phyloP scores from a whole-genome alignment of 2,329 filamentous ascomycete species.

The Diplodia intermedia region DNA sequence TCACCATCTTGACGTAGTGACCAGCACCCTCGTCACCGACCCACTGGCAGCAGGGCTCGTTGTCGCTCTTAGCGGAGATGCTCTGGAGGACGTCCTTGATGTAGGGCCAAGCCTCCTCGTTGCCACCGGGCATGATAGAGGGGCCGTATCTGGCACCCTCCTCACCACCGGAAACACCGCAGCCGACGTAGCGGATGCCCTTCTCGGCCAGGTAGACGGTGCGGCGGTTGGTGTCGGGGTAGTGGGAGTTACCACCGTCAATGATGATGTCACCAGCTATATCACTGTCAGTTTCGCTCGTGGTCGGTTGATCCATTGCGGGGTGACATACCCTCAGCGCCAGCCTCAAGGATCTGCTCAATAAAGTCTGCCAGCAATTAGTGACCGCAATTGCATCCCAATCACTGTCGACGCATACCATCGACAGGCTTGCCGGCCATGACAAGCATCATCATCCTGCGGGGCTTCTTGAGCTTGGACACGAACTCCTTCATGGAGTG shows the following conservation, averaged over 20 bases:
- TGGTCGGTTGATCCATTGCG: not conserved
- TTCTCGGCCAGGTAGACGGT: constrained; percentile 85
- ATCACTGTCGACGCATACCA: constrained; percentile 34
- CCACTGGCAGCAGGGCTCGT: constrained; percentile 99
- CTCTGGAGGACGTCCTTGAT: constrained; percentile 99
- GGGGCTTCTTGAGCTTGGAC: constrained; percentile 94
- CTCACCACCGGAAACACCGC: constrained; percentile 98
- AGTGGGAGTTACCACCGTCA: constrained; percentile 99
- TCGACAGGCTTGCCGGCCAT: constrained; percentile 98
- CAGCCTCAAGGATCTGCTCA: constrained; percentile 76
- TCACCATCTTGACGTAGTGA: constrained; percentile 99
- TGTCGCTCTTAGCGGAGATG: constrained; percentile 96
- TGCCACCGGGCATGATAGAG: constrained; percentile 98
- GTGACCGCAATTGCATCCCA: not conserved
- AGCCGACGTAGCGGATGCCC: constrained; percentile 94
- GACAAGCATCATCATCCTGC: constrained; percentile 97
- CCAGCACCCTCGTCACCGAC: constrained; percentile 99
- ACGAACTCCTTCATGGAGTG: constrained; percentile 94
- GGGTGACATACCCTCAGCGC: constrained; percentile 41
- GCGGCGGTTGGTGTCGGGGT: constrained; percentile 97
- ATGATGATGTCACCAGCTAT: constrained; percentile 83
- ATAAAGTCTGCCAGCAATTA: constrained; percentile 74
- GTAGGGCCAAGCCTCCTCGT: constrained; percentile 84
- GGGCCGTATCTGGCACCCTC: constrained; percentile 98
- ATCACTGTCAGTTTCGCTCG: not conserved